Conservation (phyloP, 2,329 filamentous ascomycete genomes). For the Fusarium pseudonygamai region DNA sequence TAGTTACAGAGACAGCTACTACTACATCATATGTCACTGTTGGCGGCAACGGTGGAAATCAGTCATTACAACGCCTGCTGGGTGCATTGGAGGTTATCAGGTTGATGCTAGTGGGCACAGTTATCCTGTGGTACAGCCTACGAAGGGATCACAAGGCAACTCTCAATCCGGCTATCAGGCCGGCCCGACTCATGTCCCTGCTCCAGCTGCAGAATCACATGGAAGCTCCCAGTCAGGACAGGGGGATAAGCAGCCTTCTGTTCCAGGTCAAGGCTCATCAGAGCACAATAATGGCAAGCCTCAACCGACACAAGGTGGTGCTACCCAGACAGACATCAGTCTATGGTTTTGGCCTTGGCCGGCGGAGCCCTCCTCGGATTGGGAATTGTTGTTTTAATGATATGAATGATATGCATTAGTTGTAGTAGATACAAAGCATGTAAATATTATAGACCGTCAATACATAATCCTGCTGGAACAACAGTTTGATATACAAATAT, state of each 20-base stretch:
- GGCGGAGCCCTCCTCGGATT: background rate
- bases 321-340: background rate
- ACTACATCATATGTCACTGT: background rate
- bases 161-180: background rate
- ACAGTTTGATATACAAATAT: background rate
- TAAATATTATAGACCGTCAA: background rate
- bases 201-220: background rate
- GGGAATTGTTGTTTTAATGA: background rate
- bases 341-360: rapidly evolving
- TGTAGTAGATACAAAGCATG: rapidly evolving
- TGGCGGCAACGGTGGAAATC: background rate
- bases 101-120: background rate
- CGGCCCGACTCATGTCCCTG: rapidly evolving
- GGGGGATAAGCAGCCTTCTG: background rate
- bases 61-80: background rate
- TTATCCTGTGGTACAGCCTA: background rate
- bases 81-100: background rate
- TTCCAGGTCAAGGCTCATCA: background rate
- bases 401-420: rapidly evolving
- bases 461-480: background rate
- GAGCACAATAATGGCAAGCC: background rate
- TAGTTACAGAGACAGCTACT: background rate
- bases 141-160: background rate
- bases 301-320: background rate
- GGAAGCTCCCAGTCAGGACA: background rate